These are phyloP conservation scores for Botryotinia narcissicola DNA, from an alignment of 2,329 filamentous ascomycete species.

Conservation along the genomic window DNA sequence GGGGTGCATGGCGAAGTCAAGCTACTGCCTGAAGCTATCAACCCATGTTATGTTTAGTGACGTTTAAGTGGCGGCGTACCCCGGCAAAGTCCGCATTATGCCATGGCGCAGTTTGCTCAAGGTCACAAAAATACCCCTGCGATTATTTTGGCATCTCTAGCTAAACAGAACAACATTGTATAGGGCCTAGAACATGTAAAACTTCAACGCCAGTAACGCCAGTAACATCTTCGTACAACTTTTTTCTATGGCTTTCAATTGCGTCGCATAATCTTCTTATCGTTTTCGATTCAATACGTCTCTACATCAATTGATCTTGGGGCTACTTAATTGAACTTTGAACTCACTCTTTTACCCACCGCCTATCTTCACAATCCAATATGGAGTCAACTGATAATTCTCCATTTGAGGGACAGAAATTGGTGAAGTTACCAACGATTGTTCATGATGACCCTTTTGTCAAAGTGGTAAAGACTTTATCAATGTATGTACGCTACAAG, in stretches of 20 bases:
- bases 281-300: not conserved
- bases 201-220: not conserved
- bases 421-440: slow-evolving; percentile 53
- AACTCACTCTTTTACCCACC: no score
- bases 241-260: not conserved
- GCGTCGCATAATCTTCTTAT: not conserved
- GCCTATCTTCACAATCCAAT: no score
- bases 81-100: not conserved
- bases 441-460: slow-evolving; percentile 58
- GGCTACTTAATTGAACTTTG: not conserved
- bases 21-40: slow-evolving; percentile 12
- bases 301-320: no score
- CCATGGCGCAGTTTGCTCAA: not conserved
- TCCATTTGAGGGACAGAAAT: not conserved
- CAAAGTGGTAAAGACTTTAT: slow-evolving; percentile 64
- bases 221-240: not conserved
- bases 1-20: slow-evolving; percentile 18
- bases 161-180: not conserved
- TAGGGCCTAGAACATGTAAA: slow-evolving; percentile 5
- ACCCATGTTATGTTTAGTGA: slow-evolving; percentile 7
- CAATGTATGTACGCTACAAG: slow-evolving; percentile 45
- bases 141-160: not conserved
- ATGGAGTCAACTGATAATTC: not conserved
- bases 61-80: slow-evolving; percentile 11
- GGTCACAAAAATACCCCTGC: slow-evolving; percentile 3